Evolutionary conservation across 2,329 filamentous ascomycete species (phyloP).

Genomic region (Helotiales sp.): DNA sequence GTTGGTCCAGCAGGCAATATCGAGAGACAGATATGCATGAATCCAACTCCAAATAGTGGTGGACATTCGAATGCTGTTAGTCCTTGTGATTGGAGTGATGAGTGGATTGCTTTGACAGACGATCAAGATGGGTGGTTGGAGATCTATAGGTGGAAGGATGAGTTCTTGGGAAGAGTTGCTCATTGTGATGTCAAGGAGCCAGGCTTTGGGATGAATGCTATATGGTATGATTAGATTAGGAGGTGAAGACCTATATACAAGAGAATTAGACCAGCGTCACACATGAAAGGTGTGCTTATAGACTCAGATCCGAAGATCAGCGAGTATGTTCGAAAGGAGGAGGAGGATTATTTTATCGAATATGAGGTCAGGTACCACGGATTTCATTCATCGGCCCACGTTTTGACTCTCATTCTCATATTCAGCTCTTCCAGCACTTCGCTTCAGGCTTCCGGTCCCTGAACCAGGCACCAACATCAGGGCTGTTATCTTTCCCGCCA

Average conservation of each 20-base stretch:
- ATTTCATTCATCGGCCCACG: too few relatives aligned
- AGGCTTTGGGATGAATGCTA: slow-evolving; percentile 96
- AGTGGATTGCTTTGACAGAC: slow-evolving; percentile 88
- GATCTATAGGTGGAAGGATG: slow-evolving; percentile 83
- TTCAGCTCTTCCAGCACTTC: background rate
- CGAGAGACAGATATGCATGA: slow-evolving; percentile 75
- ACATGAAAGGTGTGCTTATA: too few relatives aligned
- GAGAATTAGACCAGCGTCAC: too few relatives aligned
- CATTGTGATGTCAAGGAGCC: slow-evolving; percentile 77
- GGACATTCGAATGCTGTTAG: slow-evolving; percentile 88
- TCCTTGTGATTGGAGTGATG: slow-evolving; percentile 80
- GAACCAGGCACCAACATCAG: background rate
- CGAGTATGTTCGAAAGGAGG: too few relatives aligned
- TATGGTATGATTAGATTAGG: slow-evolving; percentile 75
- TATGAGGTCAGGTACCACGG: too few relatives aligned
- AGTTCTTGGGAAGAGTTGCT: slow-evolving; percentile 76
- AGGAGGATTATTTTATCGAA: background rate
- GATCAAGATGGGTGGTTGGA: slow-evolving; percentile 86
- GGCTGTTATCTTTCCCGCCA: slow-evolving; percentile 3
- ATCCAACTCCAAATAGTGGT: slow-evolving; percentile 82
- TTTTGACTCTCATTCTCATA: background rate
- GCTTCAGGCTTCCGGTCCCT: background rate
- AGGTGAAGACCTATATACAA: too few relatives aligned
- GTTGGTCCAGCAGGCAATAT: slow-evolving; percentile 69
- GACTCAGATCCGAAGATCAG: too few relatives aligned